These are phyloP conservation scores for Tetracentron sinense DNA, from an alignment of 164 flowering plant genomes.

Conservation along the genomic window DNA sequence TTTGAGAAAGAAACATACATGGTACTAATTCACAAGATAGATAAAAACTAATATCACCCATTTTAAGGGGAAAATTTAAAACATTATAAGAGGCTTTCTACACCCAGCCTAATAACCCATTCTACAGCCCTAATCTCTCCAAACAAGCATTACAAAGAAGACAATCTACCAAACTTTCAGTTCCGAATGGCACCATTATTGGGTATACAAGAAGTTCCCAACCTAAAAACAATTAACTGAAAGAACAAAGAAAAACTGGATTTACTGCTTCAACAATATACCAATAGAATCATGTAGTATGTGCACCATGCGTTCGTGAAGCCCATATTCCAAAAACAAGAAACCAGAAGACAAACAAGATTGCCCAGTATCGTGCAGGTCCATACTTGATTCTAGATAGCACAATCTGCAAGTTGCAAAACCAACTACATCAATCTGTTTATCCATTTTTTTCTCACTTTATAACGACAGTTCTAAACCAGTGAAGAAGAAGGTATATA, in stretches of 20 bases:
- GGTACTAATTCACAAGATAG: too few species aligned
- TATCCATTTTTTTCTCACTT: too few species aligned
- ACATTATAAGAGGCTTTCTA: background rate
- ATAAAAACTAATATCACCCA: too few species aligned
- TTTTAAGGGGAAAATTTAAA: too few species aligned
- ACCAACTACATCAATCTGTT: constrained; percentile 1
- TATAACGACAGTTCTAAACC: too few species aligned
- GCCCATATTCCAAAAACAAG: constrained; percentile 99
- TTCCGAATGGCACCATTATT: background rate
- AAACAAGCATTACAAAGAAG: background rate
- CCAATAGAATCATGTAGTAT: constrained; percentile 33
- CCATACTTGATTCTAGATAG: constrained; percentile 93
- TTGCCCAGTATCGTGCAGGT: constrained; percentile 98
- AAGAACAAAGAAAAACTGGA: background rate
- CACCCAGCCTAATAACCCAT: background rate
- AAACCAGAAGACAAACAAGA: constrained; percentile 96
- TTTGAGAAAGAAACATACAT: too few species aligned
- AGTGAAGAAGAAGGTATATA: too few species aligned
- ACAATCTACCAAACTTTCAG: background rate
- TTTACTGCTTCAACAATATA: constrained; percentile 13
- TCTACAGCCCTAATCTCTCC: background rate
- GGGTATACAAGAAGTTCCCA: background rate
- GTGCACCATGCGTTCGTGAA: constrained; percentile 71
- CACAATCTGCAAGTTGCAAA: constrained; percentile 62
- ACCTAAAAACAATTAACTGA: background rate